Base-by-base conservation (phyloP, 192 early-diverging fungal species). In the Backusella morwellensis region DNA sequence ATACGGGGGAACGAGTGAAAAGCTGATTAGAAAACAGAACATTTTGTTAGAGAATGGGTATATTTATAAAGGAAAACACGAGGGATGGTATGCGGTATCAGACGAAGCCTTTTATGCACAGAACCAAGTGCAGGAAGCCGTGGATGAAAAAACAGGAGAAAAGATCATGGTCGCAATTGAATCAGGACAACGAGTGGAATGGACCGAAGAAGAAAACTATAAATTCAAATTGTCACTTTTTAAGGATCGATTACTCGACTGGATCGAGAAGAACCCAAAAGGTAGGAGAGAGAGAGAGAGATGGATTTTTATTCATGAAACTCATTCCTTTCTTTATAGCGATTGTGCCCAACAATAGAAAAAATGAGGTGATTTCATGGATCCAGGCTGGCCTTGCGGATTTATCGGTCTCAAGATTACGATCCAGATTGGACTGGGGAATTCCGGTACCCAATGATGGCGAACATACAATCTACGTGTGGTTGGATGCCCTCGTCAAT, bases 41-140 rank as follows among this genome's bases (percentile, higher is more conserved):
- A 47, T 66, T 68, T 84, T 98, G 17, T 81, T 87, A 21, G 83
- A 90, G 6, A 84, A 82, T 32, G 95, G 95, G 26, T 90, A 91
- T 74, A 94, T 99, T 54, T 98, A 97, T 86, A 97, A 96, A 84
- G 96, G 95, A 23, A 80, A 82, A 56, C 95, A 99, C 66, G 88
- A 92, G 59, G 97, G 97, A 34, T 99, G 96, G 96, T 99, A 99
- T 83, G 91, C 93, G 1, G 90, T 99, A 6, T 97, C 97, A 14
- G 97, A 99, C 78, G 97, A 99, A 84, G 93, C 95, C 0, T 99
- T 96, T 77, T 96, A 96, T 76, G 86, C 95, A 0, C 80, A 82
- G 12, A 82, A 83, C 1, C 94, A 96, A 80, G 88, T 96, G 0
- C 90, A 94, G 69, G 87, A 92, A 76, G 84, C 89, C 23, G 59